Conservation (phyloP, 306 rosid genomes). For the Malus sieversii region DNA sequence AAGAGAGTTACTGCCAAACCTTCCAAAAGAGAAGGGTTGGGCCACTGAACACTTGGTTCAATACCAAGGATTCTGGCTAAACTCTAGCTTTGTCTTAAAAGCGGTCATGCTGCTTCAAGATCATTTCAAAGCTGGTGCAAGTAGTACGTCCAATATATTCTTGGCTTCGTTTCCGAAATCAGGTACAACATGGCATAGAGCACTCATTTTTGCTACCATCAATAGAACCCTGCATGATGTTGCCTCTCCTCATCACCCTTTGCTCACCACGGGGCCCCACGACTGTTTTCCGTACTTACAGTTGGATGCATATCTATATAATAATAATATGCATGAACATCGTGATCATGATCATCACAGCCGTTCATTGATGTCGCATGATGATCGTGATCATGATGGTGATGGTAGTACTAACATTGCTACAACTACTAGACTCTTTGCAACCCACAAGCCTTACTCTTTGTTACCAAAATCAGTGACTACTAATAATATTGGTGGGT, state of each 20-base stretch:
- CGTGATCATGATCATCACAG: not conserved
- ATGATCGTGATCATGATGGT: not conserved
- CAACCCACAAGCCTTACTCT: not conserved
- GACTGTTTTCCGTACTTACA: not conserved
- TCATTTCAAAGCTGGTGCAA: too few relatives aligned
- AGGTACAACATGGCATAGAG: constrained; percentile 1
- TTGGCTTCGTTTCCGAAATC: not conserved
- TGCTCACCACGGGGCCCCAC: not conserved
- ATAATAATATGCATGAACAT: not conserved
- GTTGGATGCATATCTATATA: too few relatives aligned
- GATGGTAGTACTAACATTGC: not conserved
- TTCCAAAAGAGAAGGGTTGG: not conserved
- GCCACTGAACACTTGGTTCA: not conserved
- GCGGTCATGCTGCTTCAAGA: too few relatives aligned
- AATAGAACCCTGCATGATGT: not conserved
- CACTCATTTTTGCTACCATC: not conserved
- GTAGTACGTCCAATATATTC: not conserved
- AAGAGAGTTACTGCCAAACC: not conserved
- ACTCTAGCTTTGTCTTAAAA: too few relatives aligned
- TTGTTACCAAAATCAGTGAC: not conserved
- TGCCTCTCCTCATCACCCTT: not conserved
- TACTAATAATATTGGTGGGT: too few relatives aligned
- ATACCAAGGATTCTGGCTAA: constrained; percentile 4
- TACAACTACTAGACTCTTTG: not conserved
- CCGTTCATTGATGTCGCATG: too few relatives aligned